Conservation (phyloP, 2,329 filamentous ascomycete species). For the Chrysoporthe puriensis region DNA sequence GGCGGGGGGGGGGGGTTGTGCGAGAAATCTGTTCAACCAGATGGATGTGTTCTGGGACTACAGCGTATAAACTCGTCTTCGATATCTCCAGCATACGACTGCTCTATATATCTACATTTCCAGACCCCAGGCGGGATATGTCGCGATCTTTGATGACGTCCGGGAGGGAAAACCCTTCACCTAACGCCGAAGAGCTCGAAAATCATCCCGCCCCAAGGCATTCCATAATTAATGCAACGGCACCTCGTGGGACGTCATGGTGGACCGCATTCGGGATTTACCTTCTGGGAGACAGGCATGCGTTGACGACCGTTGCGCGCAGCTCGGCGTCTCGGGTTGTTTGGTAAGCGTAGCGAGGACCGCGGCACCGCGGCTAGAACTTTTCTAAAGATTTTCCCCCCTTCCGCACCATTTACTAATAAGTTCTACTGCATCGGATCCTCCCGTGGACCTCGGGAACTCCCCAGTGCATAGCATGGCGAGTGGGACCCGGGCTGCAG, state of each 20-base stretch:
- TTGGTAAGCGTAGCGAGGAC: background rate
- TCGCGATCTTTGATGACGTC: background rate
- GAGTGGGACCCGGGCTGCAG: too few species aligned
- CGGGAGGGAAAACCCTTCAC: background rate
- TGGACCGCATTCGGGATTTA: background rate
- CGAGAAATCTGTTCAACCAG: too few species aligned
- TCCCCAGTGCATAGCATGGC: background rate
- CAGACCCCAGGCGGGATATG: background rate
- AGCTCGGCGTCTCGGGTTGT: background rate
- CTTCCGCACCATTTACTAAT: background rate
- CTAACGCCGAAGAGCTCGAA: background rate
- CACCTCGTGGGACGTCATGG: constrained; percentile 4
- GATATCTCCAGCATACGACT: background rate
- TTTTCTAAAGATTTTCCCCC: background rate
- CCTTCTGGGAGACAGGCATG: too few species aligned
- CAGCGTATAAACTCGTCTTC: background rate
- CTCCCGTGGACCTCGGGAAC: constrained; percentile 1
- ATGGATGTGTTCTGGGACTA: background rate
- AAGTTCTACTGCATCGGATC: background rate
- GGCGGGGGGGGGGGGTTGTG: too few species aligned
- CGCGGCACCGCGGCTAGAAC: too few species aligned
- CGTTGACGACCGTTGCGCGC: background rate
- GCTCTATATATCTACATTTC: background rate
- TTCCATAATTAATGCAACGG: background rate
- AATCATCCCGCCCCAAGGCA: background rate